These are phyloP conservation scores for Pedinophyceae sp. DNA, from an alignment of 139 green algal species.

Conservation along the genomic window DNA sequence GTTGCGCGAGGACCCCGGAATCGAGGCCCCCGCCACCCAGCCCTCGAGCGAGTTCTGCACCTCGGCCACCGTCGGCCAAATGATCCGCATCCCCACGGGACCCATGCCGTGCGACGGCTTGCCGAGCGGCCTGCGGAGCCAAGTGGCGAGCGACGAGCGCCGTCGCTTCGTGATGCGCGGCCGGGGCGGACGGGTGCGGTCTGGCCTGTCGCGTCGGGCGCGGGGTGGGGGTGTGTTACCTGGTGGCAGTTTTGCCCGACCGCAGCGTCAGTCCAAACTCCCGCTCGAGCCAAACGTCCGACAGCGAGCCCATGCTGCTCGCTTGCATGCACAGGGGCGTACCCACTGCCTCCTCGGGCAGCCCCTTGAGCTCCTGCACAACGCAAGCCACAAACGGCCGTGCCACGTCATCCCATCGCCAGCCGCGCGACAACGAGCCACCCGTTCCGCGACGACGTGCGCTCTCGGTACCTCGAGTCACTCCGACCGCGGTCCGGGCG, in stretches of 20 bases:
- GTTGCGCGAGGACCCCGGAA: constrained; percentile 40
- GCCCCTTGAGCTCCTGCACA: no score
- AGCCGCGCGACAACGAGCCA: no score
- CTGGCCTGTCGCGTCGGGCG: background rate
- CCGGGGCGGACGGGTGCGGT: background rate
- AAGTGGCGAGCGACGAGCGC: no score
- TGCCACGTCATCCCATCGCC: no score
- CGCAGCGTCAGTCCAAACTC: no score
- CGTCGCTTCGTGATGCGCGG: background rate
- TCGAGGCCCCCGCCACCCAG: constrained; percentile 35
- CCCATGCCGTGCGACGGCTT: no score
- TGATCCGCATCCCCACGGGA: constrained; percentile 15
- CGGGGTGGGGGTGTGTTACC: background rate
- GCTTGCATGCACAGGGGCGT: constrained; percentile 3
- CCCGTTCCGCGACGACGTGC: no score
- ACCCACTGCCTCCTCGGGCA: no score
- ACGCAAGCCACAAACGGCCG: no score
- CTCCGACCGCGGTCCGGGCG: no score
- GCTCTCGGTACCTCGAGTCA: background rate
- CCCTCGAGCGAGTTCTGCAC: constrained; percentile 47
- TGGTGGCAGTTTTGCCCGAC: no score
- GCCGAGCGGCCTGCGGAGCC: no score
- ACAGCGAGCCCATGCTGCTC: constrained; percentile 5
- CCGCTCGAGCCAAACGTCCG: background rate
- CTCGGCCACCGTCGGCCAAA: constrained; percentile 52